Evolutionary conservation across 306 rosid genomes (phyloP), one percentile per base, ranked within the genome.

Genomic region (Oemleria cerasiformis): DNA sequence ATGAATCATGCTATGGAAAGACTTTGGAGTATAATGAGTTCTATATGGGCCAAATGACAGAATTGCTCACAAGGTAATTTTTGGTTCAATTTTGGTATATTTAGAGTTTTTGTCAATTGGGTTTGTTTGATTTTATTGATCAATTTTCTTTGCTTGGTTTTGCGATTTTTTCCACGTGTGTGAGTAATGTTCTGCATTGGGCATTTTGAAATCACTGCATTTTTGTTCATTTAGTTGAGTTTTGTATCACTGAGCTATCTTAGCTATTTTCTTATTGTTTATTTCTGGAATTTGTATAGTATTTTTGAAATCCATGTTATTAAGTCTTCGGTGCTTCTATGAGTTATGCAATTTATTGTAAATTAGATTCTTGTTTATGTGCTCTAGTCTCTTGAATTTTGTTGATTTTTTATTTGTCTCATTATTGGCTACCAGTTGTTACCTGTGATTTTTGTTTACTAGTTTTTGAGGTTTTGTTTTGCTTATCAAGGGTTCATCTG

Each of bases 31-130:
- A 93, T 34, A 93, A 93, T 47, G 89, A 93, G 72, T 81, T 64
- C 64, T 93, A 93, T 74, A 9, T 88, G 79, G 98, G 71, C 4
- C 97, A 93, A 68, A 93, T 93, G 96, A 84, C 92, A 36, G 98
- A 93, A 73, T 75, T 93, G 56, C 98, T 93, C 55, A 90, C 97
- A 1, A 85, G 97, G 98, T 88, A 75, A 41, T 66, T 63, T 47
- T 6, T 47, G 8, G 7, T 16, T 75, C 25, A 21, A 21, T 56
- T 47, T 78, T 19, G 57, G 19, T 42, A 8, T 19, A 47, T 41
- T 7, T 17, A 47, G 19, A n/a, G 34, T 34, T 67, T 0, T 25
- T 57, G 9, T 17, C 13, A 40, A 40, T 38, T 66, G 51, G 41
- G 23, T 12, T 21, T 21, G 58, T 74, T 62, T 8, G 57, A 58